These are phyloP conservation scores for Noccaea bulbosa DNA, from an alignment of 345 rosid genomes.

Conservation along the genomic window DNA sequence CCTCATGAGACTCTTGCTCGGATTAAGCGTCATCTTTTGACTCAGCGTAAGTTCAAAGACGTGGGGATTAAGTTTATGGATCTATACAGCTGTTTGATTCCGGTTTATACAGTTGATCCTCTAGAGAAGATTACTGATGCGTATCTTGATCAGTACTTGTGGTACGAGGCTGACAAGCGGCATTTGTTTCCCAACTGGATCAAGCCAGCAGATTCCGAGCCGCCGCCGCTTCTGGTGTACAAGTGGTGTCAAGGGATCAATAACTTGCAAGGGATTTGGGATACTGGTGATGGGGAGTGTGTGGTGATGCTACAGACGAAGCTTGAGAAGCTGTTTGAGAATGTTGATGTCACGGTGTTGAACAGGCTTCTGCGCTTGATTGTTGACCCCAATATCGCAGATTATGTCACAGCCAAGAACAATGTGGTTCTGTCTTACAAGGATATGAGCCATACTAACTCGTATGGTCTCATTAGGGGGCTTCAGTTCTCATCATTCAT, in stretches of 20 bases:
- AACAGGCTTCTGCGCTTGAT: slow-evolving; percentile 89
- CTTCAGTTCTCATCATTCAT: slow-evolving; percentile 93
- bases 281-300: slow-evolving; percentile 91
- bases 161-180: slow-evolving; percentile 96
- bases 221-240: slow-evolving; percentile 89
- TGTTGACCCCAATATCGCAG: slow-evolving; percentile 87
- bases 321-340: slow-evolving; percentile 87
- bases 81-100: slow-evolving; percentile 82
- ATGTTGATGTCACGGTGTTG: slow-evolving; percentile 86
- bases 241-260: slow-evolving; percentile 97
- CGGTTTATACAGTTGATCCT: slow-evolving; percentile 91
- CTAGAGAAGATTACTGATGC: slow-evolving; percentile 96
- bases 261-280: slow-evolving; percentile 88
- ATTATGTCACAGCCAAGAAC: slow-evolving; percentile 89
- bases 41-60: slow-evolving; percentile 89
- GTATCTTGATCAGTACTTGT: slow-evolving; percentile 88
- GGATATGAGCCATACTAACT: slow-evolving; percentile 92
- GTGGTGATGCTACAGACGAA: slow-evolving; percentile 93
- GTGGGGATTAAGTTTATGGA: slow-evolving; percentile 97
- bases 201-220: slow-evolving; percentile 95
- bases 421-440: slow-evolving; percentile 89
- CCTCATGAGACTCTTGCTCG: slow-evolving; percentile 91
- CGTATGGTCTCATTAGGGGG: slow-evolving; percentile 90
- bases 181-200: slow-evolving; percentile 95
- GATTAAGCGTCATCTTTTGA: slow-evolving; percentile 87